Percentiles rank a stretch among this genome's conserved stretches.
Evolutionary conservation across 2,329 filamentous ascomycete species (phyloP).

Genomic region (Falciphora oryzae): DNA sequence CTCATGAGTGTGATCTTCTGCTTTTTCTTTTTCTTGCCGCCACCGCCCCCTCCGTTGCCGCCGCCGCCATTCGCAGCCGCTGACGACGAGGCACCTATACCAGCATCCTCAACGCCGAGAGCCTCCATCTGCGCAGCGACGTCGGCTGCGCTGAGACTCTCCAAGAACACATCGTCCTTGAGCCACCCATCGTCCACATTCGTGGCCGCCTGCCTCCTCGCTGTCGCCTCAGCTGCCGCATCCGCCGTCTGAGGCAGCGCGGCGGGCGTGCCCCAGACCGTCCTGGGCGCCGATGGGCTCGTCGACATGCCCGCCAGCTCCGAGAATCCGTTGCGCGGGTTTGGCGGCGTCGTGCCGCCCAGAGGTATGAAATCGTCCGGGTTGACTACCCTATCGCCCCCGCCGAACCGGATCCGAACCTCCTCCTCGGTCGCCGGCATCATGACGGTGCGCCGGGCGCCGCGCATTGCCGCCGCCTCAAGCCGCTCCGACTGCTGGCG

Average conservation of each 20-base stretch:
- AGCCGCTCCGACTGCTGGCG: constrained; percentile 74
- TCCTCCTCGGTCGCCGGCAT: constrained; percentile 33
- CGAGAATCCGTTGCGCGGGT: constrained; percentile 55
- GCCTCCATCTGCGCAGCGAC: constrained; percentile 54
- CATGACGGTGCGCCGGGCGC: constrained; percentile 34
- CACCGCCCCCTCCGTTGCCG: constrained; percentile 23
- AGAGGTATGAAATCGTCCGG: constrained; percentile 62
- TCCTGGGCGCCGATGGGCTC: constrained; percentile 70
- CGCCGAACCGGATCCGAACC: constrained; percentile 25
- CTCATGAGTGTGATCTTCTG: constrained; percentile 71
- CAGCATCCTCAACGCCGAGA: constrained; percentile 32
- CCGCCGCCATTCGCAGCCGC: constrained; percentile 12
- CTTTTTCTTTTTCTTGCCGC: constrained; percentile 61
- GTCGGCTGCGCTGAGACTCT: constrained; percentile 59
- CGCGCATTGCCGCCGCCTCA: constrained; percentile 64
- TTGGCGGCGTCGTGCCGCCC: constrained; percentile 47
- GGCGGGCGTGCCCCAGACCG: constrained; percentile 86
- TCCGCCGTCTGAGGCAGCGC: constrained; percentile 50
- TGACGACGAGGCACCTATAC: constrained; percentile 15
- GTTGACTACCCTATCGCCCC: constrained; percentile 31
- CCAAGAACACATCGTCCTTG: constrained; percentile 71
- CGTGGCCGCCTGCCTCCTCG: constrained; percentile 45
- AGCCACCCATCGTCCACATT: constrained; percentile 75
- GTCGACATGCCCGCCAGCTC: constrained; percentile 73
- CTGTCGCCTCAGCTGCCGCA: constrained; percentile 25